Conservation (phyloP, 1,284 basidiomycete genomes). For the Pyrrhoderma lamaoense region DNA sequence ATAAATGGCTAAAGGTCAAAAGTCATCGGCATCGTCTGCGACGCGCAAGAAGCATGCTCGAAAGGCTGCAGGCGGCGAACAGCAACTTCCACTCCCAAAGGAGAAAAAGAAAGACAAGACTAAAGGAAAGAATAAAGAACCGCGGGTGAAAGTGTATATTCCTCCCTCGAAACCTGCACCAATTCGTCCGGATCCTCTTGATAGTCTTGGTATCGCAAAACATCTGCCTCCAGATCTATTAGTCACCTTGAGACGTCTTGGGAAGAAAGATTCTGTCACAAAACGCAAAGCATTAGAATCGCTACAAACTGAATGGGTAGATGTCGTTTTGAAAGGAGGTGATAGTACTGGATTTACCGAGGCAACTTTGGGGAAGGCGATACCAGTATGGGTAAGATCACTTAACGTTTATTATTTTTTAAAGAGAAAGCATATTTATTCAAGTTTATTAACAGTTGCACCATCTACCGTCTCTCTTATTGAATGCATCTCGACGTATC, state of each 20-base stretch:
- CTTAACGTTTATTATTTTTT: neutral
- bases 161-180: slow-evolving; percentile 83
- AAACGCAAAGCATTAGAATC: slow-evolving; percentile 86
- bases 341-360: slow-evolving; percentile 30
- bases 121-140: slow-evolving; percentile 61
- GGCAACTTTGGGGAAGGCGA: slow-evolving; percentile 47
- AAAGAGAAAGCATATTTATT: neutral
- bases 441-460: slow-evolving; percentile 52
- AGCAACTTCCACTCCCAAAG: slow-evolving; percentile 27
- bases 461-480: slow-evolving; percentile 75
- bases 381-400: slow-evolving; percentile 84
- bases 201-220: slow-evolving; percentile 75
- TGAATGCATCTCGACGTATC: slow-evolving; percentile 77
- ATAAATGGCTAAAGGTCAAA: slow-evolving; percentile 44
- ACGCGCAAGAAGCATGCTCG: slow-evolving; percentile 84
- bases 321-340: slow-evolving; percentile 35
- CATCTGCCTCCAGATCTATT: slow-evolving; percentile 78
- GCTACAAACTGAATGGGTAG: slow-evolving; percentile 64
- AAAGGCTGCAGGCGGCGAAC: slow-evolving; percentile 37
- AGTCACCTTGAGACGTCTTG: slow-evolving; percentile 74
- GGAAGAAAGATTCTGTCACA: slow-evolving; percentile 90
- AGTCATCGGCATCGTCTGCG: slow-evolving; percentile 69
- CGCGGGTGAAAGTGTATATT: slow-evolving; percentile 73
- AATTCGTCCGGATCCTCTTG: slow-evolving; percentile 83
- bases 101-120: slow-evolving; percentile 40